Evolutionary conservation across 1,139 yeast genomes (phyloP).

Genomic region (Yamadazyma spencermartinsiae): DNA sequence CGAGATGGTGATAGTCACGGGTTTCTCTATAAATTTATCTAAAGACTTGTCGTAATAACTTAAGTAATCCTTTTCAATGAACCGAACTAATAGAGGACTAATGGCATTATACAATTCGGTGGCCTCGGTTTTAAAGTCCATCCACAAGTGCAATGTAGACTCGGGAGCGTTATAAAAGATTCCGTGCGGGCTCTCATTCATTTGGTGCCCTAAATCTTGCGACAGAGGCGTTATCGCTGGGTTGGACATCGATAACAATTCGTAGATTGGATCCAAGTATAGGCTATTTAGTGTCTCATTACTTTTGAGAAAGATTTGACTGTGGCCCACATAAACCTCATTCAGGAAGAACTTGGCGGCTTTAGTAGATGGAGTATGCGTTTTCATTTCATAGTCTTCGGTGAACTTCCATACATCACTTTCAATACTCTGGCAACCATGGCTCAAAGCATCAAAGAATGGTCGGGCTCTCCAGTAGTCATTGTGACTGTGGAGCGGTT

Average conservation of each 20-base stretch:
- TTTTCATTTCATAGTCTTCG: constrained; percentile 23
- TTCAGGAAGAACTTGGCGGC: constrained; percentile 26
- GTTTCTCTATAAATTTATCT: constrained; percentile 30
- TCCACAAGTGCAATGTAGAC: constrained; percentile 40
- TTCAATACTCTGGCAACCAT: constrained; percentile 65
- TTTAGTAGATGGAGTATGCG: constrained; percentile 22
- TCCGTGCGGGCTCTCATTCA: constrained; percentile 17
- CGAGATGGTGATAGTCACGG: constrained; percentile 40
- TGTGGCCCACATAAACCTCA: constrained; percentile 69
- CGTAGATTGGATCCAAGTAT: constrained; percentile 55
- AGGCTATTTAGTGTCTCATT: constrained; percentile 47
- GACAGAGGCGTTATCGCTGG: constrained; percentile 11
- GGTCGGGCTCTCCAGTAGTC: constrained; percentile 73
- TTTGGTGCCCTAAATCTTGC: neutral
- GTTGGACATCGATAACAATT: constrained; percentile 49
- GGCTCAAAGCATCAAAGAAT: constrained; percentile 57
- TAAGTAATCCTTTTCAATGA: constrained; percentile 34
- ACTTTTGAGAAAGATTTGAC: constrained; percentile 44
- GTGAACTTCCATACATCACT: constrained; percentile 68
- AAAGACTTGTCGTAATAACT: constrained; percentile 32
- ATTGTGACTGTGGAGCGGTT: constrained; percentile 69
- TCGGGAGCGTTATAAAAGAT: constrained; percentile 43
- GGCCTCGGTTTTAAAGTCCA: constrained; percentile 44
- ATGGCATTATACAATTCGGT: constrained; percentile 31
- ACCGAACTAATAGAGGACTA: constrained; percentile 29